phyloP scores from a whole-genome alignment of 2,329 filamentous ascomycete species.

The Colletotrichum lupini region DNA sequence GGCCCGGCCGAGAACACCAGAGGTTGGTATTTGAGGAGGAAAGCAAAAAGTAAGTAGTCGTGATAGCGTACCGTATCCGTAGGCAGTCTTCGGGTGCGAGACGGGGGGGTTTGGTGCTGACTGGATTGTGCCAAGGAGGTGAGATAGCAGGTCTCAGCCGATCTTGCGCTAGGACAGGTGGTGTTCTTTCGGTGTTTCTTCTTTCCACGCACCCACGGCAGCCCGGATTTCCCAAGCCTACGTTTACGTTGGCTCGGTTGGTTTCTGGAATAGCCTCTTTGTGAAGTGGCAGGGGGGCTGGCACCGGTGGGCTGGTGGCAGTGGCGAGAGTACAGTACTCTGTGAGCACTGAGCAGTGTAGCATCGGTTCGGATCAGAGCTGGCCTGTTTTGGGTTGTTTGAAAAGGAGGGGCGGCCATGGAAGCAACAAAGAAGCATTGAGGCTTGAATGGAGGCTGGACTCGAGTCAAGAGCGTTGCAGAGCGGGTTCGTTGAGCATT shows the following conservation, averaged over 20 bases:
- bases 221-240: neutral
- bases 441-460: neutral
- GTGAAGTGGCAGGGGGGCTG: neutral
- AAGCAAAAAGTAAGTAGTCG: neutral
- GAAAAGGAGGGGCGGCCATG: neutral
- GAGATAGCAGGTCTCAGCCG: slow-evolving; percentile 43
- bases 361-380: neutral
- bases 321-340: neutral
- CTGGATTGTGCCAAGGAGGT: neutral
- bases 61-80: too few species aligned
- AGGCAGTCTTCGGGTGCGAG: too few species aligned
- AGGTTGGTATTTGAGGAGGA: neutral
- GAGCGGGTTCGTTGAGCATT: neutral
- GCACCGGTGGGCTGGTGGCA: neutral
- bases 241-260: neutral
- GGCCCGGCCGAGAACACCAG: slow-evolving; percentile 1
- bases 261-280: neutral
- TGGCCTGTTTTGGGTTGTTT: slow-evolving; percentile 21
- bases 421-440: slow-evolving; percentile 26
- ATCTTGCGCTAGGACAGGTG: slow-evolving; percentile 39
- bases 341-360: neutral
- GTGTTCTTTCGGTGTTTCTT: neutral
- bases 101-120: too few species aligned
- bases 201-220: neutral
- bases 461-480: neutral